phyloP scores from a whole-genome alignment of 2,329 filamentous ascomycete species.

The Apiospora rasikravindrae region DNA sequence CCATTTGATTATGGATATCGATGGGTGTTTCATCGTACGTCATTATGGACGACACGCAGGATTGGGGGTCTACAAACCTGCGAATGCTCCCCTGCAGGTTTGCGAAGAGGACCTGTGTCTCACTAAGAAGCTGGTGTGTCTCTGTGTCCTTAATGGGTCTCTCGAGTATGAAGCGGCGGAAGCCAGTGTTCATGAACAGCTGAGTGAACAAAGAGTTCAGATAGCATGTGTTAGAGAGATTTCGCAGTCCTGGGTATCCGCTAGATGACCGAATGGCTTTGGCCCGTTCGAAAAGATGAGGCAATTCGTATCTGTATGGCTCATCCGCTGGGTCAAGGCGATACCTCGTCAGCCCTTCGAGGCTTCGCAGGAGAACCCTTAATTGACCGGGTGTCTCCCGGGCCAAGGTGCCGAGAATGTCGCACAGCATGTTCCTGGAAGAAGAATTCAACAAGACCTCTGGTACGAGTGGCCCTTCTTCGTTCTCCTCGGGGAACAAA shows the following conservation, averaged over 20 bases:
- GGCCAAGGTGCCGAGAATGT: slow-evolving; percentile 62
- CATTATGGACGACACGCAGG: slow-evolving; percentile 76
- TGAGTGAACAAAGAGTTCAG: slow-evolving; percentile 94
- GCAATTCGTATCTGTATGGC: slow-evolving; percentile 66
- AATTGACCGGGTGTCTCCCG: slow-evolving; percentile 57
- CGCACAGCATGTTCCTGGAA: slow-evolving; percentile 65
- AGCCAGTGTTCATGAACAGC: slow-evolving; percentile 92
- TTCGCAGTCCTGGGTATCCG: slow-evolving; percentile 88
- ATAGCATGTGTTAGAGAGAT: slow-evolving; percentile 96
- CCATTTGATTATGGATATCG: slow-evolving; percentile 91
- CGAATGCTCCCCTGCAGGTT: slow-evolving; percentile 83
- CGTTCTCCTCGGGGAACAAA: slow-evolving; percentile 64
- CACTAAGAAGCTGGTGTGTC: slow-evolving; percentile 71
- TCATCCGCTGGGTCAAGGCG: slow-evolving; percentile 49
- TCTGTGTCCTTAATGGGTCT: slow-evolving; percentile 60
- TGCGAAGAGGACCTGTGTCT: slow-evolving; percentile 83
- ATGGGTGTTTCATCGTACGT: slow-evolving; percentile 84
- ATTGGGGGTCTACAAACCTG: slow-evolving; percentile 74
- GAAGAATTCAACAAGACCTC: slow-evolving; percentile 55
- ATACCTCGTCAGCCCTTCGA: slow-evolving; percentile 57
- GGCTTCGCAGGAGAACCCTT: slow-evolving; percentile 53
- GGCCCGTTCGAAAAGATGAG: slow-evolving; percentile 65
- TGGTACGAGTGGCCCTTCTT: slow-evolving; percentile 39
- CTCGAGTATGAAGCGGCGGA: slow-evolving; percentile 81
- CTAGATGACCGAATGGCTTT: slow-evolving; percentile 75